Percentiles rank a stretch among this genome's conserved stretches.
Conservation (phyloP, 495 filamentous ascomycete genomes). For the Daldinia vernicosa region DNA sequence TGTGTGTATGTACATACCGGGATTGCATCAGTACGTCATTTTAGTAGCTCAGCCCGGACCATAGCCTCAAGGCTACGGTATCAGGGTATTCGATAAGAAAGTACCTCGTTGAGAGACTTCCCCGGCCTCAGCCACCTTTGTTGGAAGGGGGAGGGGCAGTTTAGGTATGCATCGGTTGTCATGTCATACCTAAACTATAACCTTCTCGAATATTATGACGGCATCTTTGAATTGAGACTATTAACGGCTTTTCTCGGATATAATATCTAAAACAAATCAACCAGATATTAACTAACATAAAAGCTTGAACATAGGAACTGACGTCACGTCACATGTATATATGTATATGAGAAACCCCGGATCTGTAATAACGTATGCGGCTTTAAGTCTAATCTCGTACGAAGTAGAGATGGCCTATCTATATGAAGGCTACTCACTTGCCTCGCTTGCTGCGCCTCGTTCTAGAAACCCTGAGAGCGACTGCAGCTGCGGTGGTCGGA, state of each 20-base stretch:
- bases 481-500: conserved; percentile 1
- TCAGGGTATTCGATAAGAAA: too few relatives aligned
- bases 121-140: not conserved
- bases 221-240: too few relatives aligned
- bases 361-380: conserved; percentile 15
- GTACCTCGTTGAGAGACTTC: not conserved
- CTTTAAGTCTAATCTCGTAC: conserved; percentile 19
- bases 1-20: too few relatives aligned
- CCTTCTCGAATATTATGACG: too few relatives aligned
- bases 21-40: too few relatives aligned
- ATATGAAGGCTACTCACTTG: conserved; percentile 1
- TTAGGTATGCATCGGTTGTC: not conserved
- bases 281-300: not conserved
- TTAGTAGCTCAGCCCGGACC: too few relatives aligned
- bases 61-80: too few relatives aligned
- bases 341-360: not conserved
- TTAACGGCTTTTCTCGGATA: too few relatives aligned
- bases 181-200: not conserved
- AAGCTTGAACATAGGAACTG: not conserved
- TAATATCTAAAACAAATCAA: not conserved
- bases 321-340: not conserved
- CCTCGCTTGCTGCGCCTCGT: conserved; percentile 29
- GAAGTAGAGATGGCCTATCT: conserved; percentile 18
- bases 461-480: conserved; percentile 14
- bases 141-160: not conserved